A percentile compares a stretch with the other conserved stretches of the same genome.
Evolutionary conservation across 2,329 filamentous ascomycete genomes (phyloP).

Genomic region (Uncinocarpus reesii): DNA sequence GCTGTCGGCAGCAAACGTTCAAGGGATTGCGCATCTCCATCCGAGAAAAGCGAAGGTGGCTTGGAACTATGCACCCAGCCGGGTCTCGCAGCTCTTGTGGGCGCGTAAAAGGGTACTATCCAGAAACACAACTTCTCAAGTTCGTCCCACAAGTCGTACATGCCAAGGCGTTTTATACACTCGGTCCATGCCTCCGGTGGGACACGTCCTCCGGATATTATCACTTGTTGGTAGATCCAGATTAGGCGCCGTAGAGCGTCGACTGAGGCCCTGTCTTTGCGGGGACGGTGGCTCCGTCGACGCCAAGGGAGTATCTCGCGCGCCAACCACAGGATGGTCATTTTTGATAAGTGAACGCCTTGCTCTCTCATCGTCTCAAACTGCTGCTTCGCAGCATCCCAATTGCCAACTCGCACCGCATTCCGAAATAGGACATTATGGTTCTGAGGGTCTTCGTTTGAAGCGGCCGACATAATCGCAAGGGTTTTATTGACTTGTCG

Average conservation of each 20-base stretch:
- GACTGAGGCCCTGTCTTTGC: constrained; percentile 23
- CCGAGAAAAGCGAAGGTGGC: background rate
- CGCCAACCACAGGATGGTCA: constrained; percentile 39
- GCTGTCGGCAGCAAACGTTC: constrained; percentile 9
- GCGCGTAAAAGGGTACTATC: constrained; percentile 39
- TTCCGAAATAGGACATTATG: constrained; percentile 34
- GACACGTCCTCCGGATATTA: constrained; percentile 37
- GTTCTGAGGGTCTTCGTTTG: constrained; percentile 24
- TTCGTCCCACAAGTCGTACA: constrained; percentile 43
- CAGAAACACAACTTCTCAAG: constrained; percentile 43
- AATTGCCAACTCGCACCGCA: constrained; percentile 28
- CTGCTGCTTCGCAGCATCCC: constrained; percentile 23
- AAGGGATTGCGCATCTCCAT: background rate
- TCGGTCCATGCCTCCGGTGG: constrained; percentile 45
- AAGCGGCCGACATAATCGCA: constrained; percentile 40
- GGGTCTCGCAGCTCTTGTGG: constrained; percentile 9
- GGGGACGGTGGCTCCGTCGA: constrained; percentile 21
- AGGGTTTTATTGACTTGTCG: constrained; percentile 46
- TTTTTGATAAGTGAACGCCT: constrained; percentile 33
- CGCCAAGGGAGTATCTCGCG: constrained; percentile 27
- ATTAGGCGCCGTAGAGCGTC: constrained; percentile 38
- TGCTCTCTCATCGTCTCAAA: constrained; percentile 43
- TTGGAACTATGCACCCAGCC: background rate
- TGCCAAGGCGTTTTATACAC: constrained; percentile 50
- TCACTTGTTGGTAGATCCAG: constrained; percentile 40